Conservation (phyloP, 805 yeast species). For the Wickerhamiella musiphila region DNA sequence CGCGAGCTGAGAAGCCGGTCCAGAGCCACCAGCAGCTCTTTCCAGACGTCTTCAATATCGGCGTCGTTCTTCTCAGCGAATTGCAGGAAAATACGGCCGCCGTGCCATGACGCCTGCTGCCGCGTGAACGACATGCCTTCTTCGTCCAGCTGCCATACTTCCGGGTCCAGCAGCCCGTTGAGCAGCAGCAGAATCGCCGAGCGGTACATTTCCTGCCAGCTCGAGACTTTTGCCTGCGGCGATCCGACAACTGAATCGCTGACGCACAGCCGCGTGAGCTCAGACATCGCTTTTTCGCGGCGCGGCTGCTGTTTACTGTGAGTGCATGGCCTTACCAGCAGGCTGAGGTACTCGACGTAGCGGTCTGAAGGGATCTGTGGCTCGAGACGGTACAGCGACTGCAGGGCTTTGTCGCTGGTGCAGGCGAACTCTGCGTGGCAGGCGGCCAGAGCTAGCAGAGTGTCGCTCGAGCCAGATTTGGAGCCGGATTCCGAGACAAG, state of each 20-base stretch:
- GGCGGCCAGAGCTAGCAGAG: no score
- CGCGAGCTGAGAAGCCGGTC: constrained; percentile 25
- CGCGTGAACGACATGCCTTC: constrained; percentile 50
- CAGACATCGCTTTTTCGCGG: constrained; percentile 13
- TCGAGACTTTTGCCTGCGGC: constrained; percentile 8
- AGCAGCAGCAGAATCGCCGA: constrained; percentile 47
- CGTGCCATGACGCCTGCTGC: constrained; percentile 43
- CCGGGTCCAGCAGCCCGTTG: constrained; percentile 47
- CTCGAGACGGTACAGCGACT: constrained; percentile 1
- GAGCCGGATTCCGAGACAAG: no score
- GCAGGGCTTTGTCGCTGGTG: constrained; percentile 3
- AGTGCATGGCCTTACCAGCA: constrained; percentile 2
- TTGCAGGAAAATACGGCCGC: constrained; percentile 47
- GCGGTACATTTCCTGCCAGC: constrained; percentile 36
- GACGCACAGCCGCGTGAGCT: constrained; percentile 36
- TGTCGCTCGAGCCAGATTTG: no score
- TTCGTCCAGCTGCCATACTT: constrained; percentile 41
- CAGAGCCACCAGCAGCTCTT: constrained; percentile 22
- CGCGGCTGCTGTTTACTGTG: neutral
- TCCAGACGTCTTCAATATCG: constrained; percentile 22
- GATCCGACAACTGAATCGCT: constrained; percentile 29
- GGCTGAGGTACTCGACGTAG: constrained; percentile 1
- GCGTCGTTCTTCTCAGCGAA: constrained; percentile 14
- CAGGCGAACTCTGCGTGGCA: no score
- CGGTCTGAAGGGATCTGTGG: neutral